Evolutionary conservation across 352 stramenopile genomes (phyloP).

Genomic region (Phytophthora pisi): DNA sequence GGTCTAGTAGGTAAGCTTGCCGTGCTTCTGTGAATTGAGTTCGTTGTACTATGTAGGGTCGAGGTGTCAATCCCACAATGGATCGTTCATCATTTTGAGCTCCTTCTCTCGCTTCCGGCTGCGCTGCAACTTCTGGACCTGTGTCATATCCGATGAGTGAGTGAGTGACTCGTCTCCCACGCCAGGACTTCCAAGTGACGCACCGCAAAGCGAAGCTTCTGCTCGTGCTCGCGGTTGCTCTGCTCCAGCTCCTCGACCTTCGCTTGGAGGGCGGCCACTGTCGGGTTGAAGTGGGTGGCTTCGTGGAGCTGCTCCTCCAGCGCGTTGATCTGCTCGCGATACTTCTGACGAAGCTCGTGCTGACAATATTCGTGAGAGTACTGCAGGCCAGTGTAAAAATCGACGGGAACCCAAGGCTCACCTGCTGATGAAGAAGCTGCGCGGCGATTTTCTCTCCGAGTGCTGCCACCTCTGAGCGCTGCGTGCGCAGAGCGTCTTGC

Average conservation of each 20-base stretch:
- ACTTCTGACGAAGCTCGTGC: constrained; percentile 62
- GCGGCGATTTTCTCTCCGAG: constrained; percentile 72
- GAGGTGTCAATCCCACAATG: constrained; percentile 62
- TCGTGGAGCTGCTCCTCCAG: constrained; percentile 57
- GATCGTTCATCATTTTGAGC: constrained; percentile 68
- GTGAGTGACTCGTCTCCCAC: background rate
- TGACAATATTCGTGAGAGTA: constrained; percentile 12
- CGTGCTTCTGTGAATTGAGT: constrained; percentile 19
- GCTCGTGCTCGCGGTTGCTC: constrained; percentile 50
- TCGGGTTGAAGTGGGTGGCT: constrained; percentile 52
- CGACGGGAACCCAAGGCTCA: background rate
- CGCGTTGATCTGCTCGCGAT: constrained; percentile 45
- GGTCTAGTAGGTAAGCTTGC: constrained; percentile 12
- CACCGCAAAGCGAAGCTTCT: constrained; percentile 72
- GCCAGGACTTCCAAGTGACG: constrained; percentile 1
- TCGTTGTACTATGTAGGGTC: constrained; percentile 34
- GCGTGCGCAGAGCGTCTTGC: constrained; percentile 35
- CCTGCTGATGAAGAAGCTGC: constrained; percentile 74
- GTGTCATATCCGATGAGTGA: constrained; percentile 5
- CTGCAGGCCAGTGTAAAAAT: no score
- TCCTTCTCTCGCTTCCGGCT: constrained; percentile 74
- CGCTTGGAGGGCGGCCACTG: constrained; percentile 46
- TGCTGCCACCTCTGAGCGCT: constrained; percentile 53
- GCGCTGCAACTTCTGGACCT: constrained; percentile 78
- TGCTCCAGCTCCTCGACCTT: constrained; percentile 51